These are phyloP conservation scores for Dactylellina parvicollis DNA, from an alignment of 2,329 filamentous ascomycete species.

Conservation along the genomic window DNA sequence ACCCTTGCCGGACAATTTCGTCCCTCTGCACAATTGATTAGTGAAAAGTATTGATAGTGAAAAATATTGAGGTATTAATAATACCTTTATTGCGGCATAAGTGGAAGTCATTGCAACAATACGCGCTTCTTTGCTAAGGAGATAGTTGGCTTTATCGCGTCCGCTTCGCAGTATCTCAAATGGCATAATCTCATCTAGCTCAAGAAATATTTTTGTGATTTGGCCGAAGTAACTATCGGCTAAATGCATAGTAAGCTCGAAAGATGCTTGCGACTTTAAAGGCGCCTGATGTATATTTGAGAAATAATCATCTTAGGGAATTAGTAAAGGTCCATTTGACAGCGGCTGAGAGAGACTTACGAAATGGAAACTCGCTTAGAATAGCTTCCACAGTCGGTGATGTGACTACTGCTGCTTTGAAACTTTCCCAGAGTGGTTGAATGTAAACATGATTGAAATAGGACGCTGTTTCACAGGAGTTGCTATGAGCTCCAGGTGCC, in stretches of 20 bases:
- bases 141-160: constrained; percentile 93
- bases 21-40: constrained; percentile 65
- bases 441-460: constrained; percentile 97
- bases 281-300: constrained; percentile 85
- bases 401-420: constrained; percentile 68
- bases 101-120: constrained; percentile 99
- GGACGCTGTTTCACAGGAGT: constrained; percentile 93
- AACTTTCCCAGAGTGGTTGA: constrained; percentile 86
- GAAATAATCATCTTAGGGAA: constrained; percentile 74
- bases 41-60: background rate
- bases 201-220: constrained; percentile 87
- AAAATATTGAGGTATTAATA: background rate
- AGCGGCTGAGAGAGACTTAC: constrained; percentile 1
- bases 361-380: constrained; percentile 26
- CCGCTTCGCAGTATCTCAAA: constrained; percentile 92
- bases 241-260: constrained; percentile 76
- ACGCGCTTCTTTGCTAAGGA: constrained; percentile 93
- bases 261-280: constrained; percentile 74
- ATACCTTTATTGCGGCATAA: constrained; percentile 85
- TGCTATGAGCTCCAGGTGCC: constrained; percentile 92
- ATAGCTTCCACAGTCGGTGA: constrained; percentile 63
- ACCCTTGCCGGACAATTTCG: constrained; percentile 90
- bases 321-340: constrained; percentile 6
- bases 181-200: constrained; percentile 89
- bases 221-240: constrained; percentile 87